Conservation (phyloP, 208 protist species). For the Leptomonas seymouri region DNA sequence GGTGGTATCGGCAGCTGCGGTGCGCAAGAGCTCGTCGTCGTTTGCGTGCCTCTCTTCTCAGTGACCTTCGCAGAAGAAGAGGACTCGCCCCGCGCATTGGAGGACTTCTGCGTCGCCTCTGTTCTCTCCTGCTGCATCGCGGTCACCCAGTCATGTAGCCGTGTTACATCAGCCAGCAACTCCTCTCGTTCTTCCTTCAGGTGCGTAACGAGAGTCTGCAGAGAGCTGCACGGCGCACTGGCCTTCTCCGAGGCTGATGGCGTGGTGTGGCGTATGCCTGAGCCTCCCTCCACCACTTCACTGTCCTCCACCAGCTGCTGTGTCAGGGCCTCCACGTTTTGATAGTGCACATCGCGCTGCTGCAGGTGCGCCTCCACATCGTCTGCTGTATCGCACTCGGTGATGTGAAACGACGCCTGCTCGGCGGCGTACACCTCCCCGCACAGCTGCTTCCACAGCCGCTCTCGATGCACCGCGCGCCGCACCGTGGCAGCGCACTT, state of each 20-base stretch:
- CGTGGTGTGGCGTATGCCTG: no score
- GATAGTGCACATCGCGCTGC: constrained; percentile 48
- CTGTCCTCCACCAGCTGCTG: constrained; percentile 37
- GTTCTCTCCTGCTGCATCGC: constrained; percentile 3
- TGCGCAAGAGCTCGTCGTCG: background rate
- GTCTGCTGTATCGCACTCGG: constrained; percentile 33
- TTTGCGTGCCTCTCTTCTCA: background rate
- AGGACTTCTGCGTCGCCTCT: background rate
- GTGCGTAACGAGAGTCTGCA: constrained; percentile 16
- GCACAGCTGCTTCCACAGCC: constrained; percentile 65
- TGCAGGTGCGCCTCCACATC: constrained; percentile 41
- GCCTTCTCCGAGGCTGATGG: background rate
- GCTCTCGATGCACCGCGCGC: constrained; percentile 44
- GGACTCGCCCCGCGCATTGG: background rate
- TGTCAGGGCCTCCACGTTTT: constrained; percentile 50
- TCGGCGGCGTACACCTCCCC: constrained; percentile 59
- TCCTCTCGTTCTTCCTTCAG: constrained; percentile 25
- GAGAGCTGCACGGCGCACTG: constrained; percentile 1
- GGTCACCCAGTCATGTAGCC: constrained; percentile 13
- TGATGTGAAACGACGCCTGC: constrained; percentile 53
- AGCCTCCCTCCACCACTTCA: background rate
- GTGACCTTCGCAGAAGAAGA: background rate
- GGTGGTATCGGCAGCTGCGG: constrained; percentile 4
- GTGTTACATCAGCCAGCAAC: constrained; percentile 17
- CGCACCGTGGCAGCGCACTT: constrained; percentile 17